Conservation (phyloP, 2,329 filamentous ascomycete genomes). For the Beauveria australis region DNA sequence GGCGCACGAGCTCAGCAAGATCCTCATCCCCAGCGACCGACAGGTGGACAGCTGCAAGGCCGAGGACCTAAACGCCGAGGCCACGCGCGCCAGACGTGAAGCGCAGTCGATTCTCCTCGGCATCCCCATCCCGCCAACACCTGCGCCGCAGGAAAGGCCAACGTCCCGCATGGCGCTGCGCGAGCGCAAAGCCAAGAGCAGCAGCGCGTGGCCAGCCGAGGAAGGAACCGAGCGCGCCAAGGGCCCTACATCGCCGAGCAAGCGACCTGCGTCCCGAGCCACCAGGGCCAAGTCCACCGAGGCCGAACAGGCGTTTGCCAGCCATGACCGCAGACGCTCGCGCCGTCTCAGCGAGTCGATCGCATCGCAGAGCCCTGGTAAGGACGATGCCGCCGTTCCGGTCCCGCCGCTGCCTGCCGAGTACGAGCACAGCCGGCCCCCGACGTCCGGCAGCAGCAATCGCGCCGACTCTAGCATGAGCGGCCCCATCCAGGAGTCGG, state of each 20-base stretch:
- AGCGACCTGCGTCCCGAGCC: slow-evolving; percentile 16
- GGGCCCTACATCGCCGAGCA: slow-evolving; percentile 12
- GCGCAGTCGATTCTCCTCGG: slow-evolving; percentile 45
- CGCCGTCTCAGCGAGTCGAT: slow-evolving; percentile 45
- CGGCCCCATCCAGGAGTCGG: slow-evolving; percentile 28
- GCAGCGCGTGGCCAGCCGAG: slow-evolving; percentile 18
- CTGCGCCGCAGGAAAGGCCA: slow-evolving; percentile 30
- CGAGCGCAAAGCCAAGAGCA: slow-evolving; percentile 55
- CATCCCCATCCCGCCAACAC: slow-evolving; percentile 18
- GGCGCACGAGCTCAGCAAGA: slow-evolving; percentile 71
- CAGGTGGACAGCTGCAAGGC: slow-evolving; percentile 67
- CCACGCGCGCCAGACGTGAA: slow-evolving; percentile 55
- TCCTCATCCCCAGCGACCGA: slow-evolving; percentile 69
- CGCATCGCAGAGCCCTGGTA: slow-evolving; percentile 20
- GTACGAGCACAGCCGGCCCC: slow-evolving; percentile 10
- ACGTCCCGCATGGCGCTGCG: slow-evolving; percentile 64
- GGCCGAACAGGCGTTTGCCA: neutral
- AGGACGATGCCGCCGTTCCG: slow-evolving; percentile 13
- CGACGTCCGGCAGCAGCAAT: slow-evolving; percentile 17
- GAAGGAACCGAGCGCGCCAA: neutral
- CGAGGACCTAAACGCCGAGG: slow-evolving; percentile 70
- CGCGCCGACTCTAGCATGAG: slow-evolving; percentile 34
- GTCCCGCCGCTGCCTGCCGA: slow-evolving; percentile 14
- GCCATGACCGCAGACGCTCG: slow-evolving; percentile 12
- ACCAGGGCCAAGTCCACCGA: slow-evolving; percentile 3